Evolutionary conservation across 805 yeast species (phyloP).

Genomic region (Candida cerambycidarum): DNA sequence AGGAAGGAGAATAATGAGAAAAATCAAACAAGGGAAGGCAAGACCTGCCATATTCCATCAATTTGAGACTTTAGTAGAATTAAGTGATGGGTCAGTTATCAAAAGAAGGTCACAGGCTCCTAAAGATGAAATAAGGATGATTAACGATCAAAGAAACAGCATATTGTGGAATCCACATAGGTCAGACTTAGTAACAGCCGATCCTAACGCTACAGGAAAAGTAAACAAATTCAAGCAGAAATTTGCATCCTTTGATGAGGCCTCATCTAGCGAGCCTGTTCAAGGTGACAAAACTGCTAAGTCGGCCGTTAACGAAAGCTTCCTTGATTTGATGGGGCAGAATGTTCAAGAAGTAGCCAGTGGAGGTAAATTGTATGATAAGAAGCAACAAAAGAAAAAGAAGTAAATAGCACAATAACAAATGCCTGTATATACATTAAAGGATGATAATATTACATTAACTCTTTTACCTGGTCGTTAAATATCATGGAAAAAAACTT

Average conservation of each 20-base stretch:
- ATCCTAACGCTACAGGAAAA: constrained; percentile 83
- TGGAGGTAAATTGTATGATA: constrained; percentile 53
- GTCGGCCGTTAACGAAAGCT: constrained; percentile 39
- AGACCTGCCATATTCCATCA: constrained; percentile 92
- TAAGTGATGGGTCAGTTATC: constrained; percentile 91
- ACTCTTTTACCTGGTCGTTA: neutral
- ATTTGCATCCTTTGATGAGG: constrained; percentile 43
- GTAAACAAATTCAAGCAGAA: constrained; percentile 71
- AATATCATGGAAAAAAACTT: neutral
- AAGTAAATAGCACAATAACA: constrained; percentile 10
- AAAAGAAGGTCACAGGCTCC: constrained; percentile 85
- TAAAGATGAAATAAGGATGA: constrained; percentile 77
- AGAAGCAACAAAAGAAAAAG: constrained; percentile 45
- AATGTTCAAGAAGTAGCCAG: constrained; percentile 53
- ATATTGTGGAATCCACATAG: constrained; percentile 88
- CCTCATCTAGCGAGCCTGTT: constrained; percentile 17
- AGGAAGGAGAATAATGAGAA: constrained; percentile 61
- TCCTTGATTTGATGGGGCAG: constrained; percentile 60
- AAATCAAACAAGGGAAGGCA: constrained; percentile 76
- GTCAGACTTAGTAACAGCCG: constrained; percentile 69
- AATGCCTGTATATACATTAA: constrained; percentile 7
- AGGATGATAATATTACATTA: neutral
- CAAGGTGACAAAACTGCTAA: constrained; percentile 9
- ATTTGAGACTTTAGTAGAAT: constrained; percentile 84
- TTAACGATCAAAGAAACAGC: constrained; percentile 84